phyloP scores from a whole-genome alignment of 805 yeast species.

The Candida morakotiae region DNA sequence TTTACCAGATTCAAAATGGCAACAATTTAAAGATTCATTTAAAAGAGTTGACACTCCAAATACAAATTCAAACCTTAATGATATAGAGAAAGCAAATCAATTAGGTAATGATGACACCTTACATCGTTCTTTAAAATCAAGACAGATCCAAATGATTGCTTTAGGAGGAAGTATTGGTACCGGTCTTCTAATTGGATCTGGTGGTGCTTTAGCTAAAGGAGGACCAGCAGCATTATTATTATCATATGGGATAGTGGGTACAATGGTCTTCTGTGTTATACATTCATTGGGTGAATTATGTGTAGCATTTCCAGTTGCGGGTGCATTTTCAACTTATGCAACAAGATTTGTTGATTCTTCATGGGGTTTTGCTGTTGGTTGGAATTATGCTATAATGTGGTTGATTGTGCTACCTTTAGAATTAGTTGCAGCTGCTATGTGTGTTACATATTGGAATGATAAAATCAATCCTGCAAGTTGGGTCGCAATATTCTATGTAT shows the following conservation, averaged over 20 bases:
- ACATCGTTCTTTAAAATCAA: conserved; percentile 39
- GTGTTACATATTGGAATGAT: conserved; percentile 31
- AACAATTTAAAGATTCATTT: conserved; percentile 25
- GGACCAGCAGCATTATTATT: conserved; percentile 46
- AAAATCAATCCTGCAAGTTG: conserved; percentile 34
- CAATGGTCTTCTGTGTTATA: conserved; percentile 55
- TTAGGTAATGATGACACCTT: conserved; percentile 35
- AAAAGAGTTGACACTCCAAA: conserved; percentile 18
- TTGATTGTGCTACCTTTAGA: conserved; percentile 33
- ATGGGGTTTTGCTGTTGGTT: conserved; percentile 40
- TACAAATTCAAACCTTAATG: conserved; percentile 13
- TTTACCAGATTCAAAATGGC: conserved; percentile 14
- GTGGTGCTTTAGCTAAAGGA: conserved; percentile 36
- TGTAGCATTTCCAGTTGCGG: conserved; percentile 39
- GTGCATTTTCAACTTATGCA: conserved; percentile 38
- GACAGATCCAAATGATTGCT: conserved; percentile 63
- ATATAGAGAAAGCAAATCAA: conserved; percentile 31
- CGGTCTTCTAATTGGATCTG: conserved; percentile 47
- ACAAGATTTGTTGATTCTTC: conserved; percentile 34
- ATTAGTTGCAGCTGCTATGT: conserved; percentile 36
- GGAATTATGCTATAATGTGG: conserved; percentile 38
- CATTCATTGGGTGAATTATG: conserved; percentile 67
- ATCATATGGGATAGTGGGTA: conserved; percentile 55
- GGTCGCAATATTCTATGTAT: conserved; percentile 31
- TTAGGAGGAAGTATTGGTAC: conserved; percentile 73